Evolutionary conservation across 176 grass and related monocot genomes (phyloP).

Genomic region (Lolium perenne): DNA sequence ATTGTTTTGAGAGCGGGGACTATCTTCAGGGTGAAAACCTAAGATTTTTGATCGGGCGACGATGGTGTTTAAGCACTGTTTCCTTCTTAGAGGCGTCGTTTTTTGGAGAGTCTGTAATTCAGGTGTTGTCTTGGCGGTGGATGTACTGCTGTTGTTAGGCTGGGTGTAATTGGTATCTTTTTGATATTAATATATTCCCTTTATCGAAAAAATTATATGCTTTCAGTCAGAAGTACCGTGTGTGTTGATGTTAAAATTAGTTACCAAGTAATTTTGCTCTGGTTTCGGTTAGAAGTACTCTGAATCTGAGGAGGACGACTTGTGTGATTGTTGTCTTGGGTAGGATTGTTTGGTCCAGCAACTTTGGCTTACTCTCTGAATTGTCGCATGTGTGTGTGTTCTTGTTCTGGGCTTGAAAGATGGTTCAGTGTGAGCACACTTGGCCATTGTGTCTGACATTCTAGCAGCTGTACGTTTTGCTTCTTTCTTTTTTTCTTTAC

Average conservation of each 20-base stretch:
- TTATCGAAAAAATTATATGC: no score
- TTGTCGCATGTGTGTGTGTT: not conserved
- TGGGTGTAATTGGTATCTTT: no score
- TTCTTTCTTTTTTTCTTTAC: not conserved
- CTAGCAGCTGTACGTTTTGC: not conserved
- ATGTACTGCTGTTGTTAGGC: no score
- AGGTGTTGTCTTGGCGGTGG: no score
- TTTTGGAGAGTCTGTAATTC: no score
- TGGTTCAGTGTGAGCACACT: not conserved
- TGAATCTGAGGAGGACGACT: not conserved
- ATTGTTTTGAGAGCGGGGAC: no score
- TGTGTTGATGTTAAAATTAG: not conserved
- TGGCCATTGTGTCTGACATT: not conserved
- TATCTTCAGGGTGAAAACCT: no score
- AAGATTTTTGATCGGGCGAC: no score
- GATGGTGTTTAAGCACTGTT: no score
- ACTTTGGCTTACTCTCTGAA: not conserved
- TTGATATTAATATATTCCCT: no score
- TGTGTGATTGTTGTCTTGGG: not conserved
- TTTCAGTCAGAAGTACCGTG: not conserved
- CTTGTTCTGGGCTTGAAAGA: not conserved
- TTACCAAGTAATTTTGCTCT: not conserved
- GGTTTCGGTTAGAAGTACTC: not conserved
- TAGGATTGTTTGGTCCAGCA: not conserved
- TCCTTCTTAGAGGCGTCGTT: no score